Conservation (phyloP, 2,329 filamentous ascomycete genomes). For the Penicillium sp. region DNA sequence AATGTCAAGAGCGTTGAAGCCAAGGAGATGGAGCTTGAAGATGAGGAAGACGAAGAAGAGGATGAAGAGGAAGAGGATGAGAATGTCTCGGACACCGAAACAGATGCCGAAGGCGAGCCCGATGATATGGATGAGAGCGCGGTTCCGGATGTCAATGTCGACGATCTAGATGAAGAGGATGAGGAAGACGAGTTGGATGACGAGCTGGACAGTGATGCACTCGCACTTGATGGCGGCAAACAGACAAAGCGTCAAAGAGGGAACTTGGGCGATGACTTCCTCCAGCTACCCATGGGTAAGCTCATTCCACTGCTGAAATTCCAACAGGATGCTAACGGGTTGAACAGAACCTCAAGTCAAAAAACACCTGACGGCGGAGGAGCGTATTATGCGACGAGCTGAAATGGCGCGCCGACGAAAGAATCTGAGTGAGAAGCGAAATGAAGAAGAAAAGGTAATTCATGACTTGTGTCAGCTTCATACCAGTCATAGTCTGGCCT, state of each 20-base stretch:
- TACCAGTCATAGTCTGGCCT: neutral
- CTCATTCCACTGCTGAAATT: neutral
- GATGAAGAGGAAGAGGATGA: slow-evolving; percentile 55
- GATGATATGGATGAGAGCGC: slow-evolving; percentile 51
- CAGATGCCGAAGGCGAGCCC: slow-evolving; percentile 47
- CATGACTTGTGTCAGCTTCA: neutral
- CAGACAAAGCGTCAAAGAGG: slow-evolving; percentile 68
- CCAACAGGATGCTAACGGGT: slow-evolving; percentile 12
- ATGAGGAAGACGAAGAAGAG: slow-evolving; percentile 36
- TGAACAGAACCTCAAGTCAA: slow-evolving; percentile 64
- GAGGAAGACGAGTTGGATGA: slow-evolving; percentile 43
- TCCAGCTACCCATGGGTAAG: slow-evolving; percentile 57
- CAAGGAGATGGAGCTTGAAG: slow-evolving; percentile 46
- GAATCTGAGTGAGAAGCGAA: slow-evolving; percentile 73
- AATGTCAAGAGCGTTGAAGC: slow-evolving; percentile 46
- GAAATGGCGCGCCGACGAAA: slow-evolving; percentile 73
- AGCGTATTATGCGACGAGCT: slow-evolving; percentile 68
- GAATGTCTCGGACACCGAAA: slow-evolving; percentile 45
- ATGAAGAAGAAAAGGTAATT: slow-evolving; percentile 72
- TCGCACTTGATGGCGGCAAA: slow-evolving; percentile 58
- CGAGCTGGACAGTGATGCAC: slow-evolving; percentile 44
- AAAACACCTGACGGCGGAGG: slow-evolving; percentile 70
- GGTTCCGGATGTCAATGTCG: slow-evolving; percentile 38
- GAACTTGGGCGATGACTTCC: slow-evolving; percentile 52
- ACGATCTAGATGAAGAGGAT: slow-evolving; percentile 40